phyloP scores from a whole-genome alignment of 192 early-diverging fungal genomes.

The Allomyces macrogynus region DNA sequence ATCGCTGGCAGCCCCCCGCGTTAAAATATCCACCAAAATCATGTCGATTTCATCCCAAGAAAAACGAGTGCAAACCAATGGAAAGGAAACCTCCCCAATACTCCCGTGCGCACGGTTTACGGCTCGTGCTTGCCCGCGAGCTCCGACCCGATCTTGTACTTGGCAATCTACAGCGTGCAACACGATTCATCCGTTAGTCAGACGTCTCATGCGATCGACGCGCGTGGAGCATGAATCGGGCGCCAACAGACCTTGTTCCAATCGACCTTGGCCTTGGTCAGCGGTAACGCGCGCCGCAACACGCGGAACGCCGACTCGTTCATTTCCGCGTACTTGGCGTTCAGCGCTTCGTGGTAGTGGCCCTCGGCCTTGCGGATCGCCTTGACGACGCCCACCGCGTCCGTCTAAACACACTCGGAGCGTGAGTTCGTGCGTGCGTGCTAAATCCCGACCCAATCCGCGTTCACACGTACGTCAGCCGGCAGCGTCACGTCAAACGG shows the following conservation, averaged over 20 bases:
- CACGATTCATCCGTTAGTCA: too few species aligned
- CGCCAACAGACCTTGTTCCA: constrained; percentile 46
- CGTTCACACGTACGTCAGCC: constrained; percentile 2
- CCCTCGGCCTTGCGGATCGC: constrained; percentile 49
- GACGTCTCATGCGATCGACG: too few species aligned
- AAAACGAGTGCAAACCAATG: too few species aligned
- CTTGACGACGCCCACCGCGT: constrained; percentile 35
- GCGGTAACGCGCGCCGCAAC: constrained; percentile 69
- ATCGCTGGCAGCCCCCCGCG: too few species aligned
- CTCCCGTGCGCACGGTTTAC: too few species aligned
- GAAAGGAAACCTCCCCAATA: too few species aligned
- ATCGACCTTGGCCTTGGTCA: constrained; percentile 80
- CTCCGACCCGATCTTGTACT: constrained; percentile 32
- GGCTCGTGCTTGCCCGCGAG: constrained; percentile 4
- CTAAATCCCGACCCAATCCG: too few species aligned
- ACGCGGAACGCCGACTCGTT: constrained; percentile 78
- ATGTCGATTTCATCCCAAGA: too few species aligned
- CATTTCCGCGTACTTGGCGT: constrained; percentile 57
- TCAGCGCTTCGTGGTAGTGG: constrained; percentile 66
- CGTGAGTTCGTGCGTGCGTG: too few species aligned
- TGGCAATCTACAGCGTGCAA: constrained; percentile 28
- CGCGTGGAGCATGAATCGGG: too few species aligned
- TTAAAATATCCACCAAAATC: too few species aligned
- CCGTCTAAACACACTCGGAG: too few species aligned
- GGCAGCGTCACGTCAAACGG: constrained; percentile 26